Base-by-base conservation (phyloP, 139 green algal genomes). In the Ettlia oleoabundans region DNA sequence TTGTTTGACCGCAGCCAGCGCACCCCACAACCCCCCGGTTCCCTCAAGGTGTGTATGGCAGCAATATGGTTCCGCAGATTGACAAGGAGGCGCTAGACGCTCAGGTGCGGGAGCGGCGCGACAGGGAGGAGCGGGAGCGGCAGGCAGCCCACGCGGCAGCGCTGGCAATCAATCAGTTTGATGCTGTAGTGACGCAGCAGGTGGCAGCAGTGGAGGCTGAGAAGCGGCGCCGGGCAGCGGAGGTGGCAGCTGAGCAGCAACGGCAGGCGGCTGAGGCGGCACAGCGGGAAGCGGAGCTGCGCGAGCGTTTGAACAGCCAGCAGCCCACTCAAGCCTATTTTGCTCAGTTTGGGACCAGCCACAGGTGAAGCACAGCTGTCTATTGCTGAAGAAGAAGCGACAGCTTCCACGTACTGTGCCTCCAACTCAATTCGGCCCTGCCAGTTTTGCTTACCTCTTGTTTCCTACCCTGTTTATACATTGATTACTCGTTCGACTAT, bases 21-120 rank as follows among this genome's bases (percentile, higher is more conserved):
- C n/a, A n/a, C n/a, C n/a, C n/a, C n/a, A n/a, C n/a, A n/a, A n/a
- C n/a, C n/a, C n/a, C n/a, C n/a, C n/a, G n/a, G n/a, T n/a, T n/a
- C n/a, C n/a, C n/a, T n/a, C n/a, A n/a, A n/a, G n/a, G n/a, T n/a
- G n/a, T n/a, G n/a, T n/a, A n/a, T n/a, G n/a, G n/a, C n/a, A n/a
- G n/a, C n/a, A n/a, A n/a, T n/a, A n/a, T n/a, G n/a, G n/a, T n/a
- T 28, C 55, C 30, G 9, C 76, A 87, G 83, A 52, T 87, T 3
- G 83, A 87, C 73, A 72, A 75, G 47, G 51, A 40, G 9, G 82
- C 78, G 3, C 43, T 87, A 35, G 82, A 87, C 28, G 72, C 55
- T 8, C 82, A 87, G 64, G 65, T 77, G 33, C 61, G 41, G 35
- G 73, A 76, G 63, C 9, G 62, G 47, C 40, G 72, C 9, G 81